Evolutionary conservation across 345 rosid species (phyloP), one percentile per base, ranked within the genome.

Genomic region (Brassica cretica): DNA sequence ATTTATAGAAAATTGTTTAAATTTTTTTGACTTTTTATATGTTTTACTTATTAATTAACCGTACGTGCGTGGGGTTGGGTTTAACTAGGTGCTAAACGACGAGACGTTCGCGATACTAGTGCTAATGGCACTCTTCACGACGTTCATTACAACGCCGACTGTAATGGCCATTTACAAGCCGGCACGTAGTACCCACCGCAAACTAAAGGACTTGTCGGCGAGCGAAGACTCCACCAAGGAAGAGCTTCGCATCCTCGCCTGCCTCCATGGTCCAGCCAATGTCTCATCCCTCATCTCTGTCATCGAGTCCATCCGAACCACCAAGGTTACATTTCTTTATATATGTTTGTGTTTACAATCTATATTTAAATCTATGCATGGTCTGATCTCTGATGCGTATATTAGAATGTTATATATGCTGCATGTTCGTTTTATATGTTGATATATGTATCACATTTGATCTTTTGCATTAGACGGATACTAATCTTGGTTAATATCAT

Each of bases 51-150:
- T 9, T 46, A 46, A 51, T 51, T n/a, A 51, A 51, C 56, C 56
- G 14, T 30, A n/a, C 56, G 56, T 69, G 12, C 55, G 75, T 70
- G 72, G 44, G 59, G 6, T 41, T 66, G 64, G 39, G 21, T 77
- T 64, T 53, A 1, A 56, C 19, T 86, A 91, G 98, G 98, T 93
- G 15, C 85, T 91, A 9, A 91, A 88, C 55, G 98, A 89, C 33
- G 94, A 93, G 83, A 78, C 67, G 6, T 93, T 93, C 41, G 94
- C 97, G 2, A 91, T 91, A 64, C 60, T 93, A 14, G 94, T 93
- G 10, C 83, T 93, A 12, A 93, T 93, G 96, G 97, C 98, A 41
- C 86, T 93, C 30, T 84, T 93, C 77, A 93, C 97, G 60, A 91
- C 97, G 76, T 93, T 93, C 88, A 79, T 93, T 70, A 90, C 97